Evolutionary conservation across 176 grass and related monocot genomes (phyloP).

Genomic region (Cymbopogon citratus): DNA sequence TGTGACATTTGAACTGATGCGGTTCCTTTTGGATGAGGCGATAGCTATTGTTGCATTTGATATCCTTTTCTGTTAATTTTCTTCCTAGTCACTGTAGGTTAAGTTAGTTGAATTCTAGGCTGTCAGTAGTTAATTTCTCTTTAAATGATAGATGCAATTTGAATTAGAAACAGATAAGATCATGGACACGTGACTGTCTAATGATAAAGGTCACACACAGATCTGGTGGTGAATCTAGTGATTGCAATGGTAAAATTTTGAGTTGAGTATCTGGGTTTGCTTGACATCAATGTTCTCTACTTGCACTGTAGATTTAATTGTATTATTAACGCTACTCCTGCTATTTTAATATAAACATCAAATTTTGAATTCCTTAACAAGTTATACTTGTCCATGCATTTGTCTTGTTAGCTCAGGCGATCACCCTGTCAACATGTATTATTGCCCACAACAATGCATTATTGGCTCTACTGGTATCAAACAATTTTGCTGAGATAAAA

Average conservation of each 20-base stretch:
- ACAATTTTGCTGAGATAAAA: conserved; percentile 96
- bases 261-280: not conserved
- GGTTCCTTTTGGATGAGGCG: too few relatives aligned
- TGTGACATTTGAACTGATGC: too few relatives aligned
- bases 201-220: not conserved
- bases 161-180: not conserved
- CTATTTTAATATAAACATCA: not conserved
- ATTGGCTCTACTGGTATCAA: conserved; percentile 88
- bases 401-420: conserved; percentile 93
- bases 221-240: not conserved
- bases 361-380: conserved; percentile 62
- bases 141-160: not conserved
- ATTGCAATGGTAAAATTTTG: not conserved
- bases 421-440: conserved; percentile 93
- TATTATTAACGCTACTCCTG: not conserved
- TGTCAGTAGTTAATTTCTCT: not conserved
- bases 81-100: too few relatives aligned
- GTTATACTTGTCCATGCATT: conserved; percentile 94
- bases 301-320: not conserved
- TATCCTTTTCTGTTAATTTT: too few relatives aligned
- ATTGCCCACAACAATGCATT: conserved; percentile 97
- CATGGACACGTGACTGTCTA: not conserved
- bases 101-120: too few relatives aligned
- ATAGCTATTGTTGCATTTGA: too few relatives aligned
- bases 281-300: not conserved